phyloP scores from a whole-genome alignment of 495 filamentous ascomycete species.

The Podospora australis region DNA sequence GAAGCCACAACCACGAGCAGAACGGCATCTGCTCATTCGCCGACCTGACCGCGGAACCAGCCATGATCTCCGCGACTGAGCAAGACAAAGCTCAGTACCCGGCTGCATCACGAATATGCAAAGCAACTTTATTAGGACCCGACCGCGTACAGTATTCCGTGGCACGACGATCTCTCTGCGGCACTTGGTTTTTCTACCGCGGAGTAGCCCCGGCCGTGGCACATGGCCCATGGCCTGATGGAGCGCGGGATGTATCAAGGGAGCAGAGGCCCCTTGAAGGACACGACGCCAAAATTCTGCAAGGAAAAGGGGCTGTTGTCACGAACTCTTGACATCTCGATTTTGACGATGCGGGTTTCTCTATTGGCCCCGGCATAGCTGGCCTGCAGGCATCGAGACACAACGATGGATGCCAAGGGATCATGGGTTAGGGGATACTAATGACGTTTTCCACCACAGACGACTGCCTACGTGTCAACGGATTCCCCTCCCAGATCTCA shows the following conservation, averaged over 20 bases:
- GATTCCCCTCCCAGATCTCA: neutral
- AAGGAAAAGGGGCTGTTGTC: neutral
- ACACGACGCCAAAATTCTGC: neutral
- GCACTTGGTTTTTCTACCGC: constrained; percentile 4
- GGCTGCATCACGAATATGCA: constrained; percentile 11
- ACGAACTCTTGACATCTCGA: neutral
- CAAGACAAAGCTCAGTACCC: too few species aligned
- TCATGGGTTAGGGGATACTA: neutral
- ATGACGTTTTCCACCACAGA: neutral
- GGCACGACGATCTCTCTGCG: constrained; percentile 1
- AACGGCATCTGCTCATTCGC: too few species aligned
- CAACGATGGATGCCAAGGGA: neutral
- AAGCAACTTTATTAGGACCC: constrained; percentile 7
- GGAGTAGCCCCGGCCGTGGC: neutral
- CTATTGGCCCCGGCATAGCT: neutral
- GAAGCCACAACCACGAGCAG: neutral
- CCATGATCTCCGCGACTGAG: neutral
- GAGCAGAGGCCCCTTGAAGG: neutral
- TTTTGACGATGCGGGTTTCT: neutral
- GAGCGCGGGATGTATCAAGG: neutral
- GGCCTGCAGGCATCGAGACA: neutral
- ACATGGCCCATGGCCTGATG: constrained; percentile 1
- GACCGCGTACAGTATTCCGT: neutral
- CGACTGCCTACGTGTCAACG: neutral
- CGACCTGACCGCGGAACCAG: neutral